Base-by-base conservation (phyloP, 225 moss, liverwort and hornwort species). In the Bryoerythrophyllum caledonicum region DNA sequence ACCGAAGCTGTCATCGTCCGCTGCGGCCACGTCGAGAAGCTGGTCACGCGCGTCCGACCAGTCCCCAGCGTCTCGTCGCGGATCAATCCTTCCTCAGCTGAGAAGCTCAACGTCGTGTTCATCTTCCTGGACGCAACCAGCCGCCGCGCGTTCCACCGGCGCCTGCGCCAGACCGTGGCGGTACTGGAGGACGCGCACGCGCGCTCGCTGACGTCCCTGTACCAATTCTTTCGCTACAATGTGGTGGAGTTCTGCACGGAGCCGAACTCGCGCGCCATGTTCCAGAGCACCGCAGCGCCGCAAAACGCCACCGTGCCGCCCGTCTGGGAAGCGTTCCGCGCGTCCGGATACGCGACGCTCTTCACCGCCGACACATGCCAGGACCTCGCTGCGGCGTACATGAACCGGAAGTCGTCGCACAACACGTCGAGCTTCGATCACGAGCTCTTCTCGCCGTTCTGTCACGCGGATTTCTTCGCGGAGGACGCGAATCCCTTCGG, bases 361-460 rank as follows among this genome's bases (percentile, higher is more conserved):
- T 82, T 71, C 78, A 85, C 85, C 1, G 87, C 85, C 2, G 87
- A 73, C 21, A 88, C 85, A 58, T 88, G 87, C 78, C 87, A 88
- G 72, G 87, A 88, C 67, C 82, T 88, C 60, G 80, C 80, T 12
- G 87, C 87, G 1, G 82, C 87, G 0, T 88, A 88, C 61, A 78
- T 88, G 85, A 87, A 84, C 63, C 75, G 59, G 21, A 12, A 44
- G 41, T 80, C 82, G 48, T 46, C 67, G 9, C 72, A 75, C 44
- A 68, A 72, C 1, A 53, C 58, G 4, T 63, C 79, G 6, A 82
- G 80, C 61, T 88, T 88, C 77, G 87, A 88, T 65, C 87, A 88
- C 23, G 87, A 88, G 78, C 82, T 88, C 7, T 1, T 88, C 30
- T 56, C 87, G 8, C 87, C 87, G 7, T 88, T 85, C 43, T 88